Base-by-base conservation (phyloP, 768 basidiomycete species). In the Pisolithus albus region DNA sequence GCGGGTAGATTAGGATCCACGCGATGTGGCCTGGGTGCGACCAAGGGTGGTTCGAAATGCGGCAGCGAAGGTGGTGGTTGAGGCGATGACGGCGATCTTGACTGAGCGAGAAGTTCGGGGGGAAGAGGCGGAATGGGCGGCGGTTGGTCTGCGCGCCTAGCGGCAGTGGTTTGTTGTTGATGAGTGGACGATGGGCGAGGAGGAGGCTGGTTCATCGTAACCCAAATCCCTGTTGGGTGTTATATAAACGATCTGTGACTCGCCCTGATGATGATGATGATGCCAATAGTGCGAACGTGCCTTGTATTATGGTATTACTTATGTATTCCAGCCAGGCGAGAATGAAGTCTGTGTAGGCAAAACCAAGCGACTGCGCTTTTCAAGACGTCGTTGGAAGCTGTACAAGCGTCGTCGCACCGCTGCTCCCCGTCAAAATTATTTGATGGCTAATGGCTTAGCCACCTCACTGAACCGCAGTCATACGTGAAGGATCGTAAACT, bases 11-110 rank as follows among this genome's bases (percentile, higher is more conserved):
- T 73, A 9, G 81, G 81, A 57, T 83, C 79, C 11, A 83, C 51
- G 37, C 79, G 76, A 57, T 84, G 81, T 0, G 86, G 84, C 10
- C 81, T 73, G 5, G 86, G 86, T 0, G 86, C 86, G 2, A 76
- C 76, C 18, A 87, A 66, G 4, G 84, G 74, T 53, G 79, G 60
- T 56, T 75, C 75, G 52, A 74, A 79, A 55, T 82, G 46, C 30
- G 43, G 43, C 16, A 45, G 80, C 15, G 75, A 81, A 0, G 65
- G 69, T 3, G 78, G 75, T 18, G 58, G 61, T 15, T 62, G 58
- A 19, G 61, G 53, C 10, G 58, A 54, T 26, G 51, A 57, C 41
- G 39, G 57, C 7, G 60, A 42, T 57, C 61, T 46, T 53, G 61
- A 50, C 54, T 59, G 47, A 45, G 51, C 61, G 59, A 54, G 18